Base-by-base conservation (phyloP, 129 eudicot genomes). In the Ambrosia trifida region DNA sequence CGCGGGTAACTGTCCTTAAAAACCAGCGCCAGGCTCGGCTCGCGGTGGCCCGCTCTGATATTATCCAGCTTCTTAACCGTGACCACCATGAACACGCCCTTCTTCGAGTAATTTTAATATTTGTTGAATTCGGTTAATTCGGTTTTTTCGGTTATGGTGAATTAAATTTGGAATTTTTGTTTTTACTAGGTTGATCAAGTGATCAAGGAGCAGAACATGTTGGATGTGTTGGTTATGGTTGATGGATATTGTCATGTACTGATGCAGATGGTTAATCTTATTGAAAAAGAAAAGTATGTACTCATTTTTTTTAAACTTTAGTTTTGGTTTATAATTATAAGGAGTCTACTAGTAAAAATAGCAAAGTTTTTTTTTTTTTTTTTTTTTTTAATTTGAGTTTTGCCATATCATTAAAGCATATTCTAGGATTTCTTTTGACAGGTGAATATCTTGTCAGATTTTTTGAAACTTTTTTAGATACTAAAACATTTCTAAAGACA, bases 161-260 rank as follows among this genome's bases (percentile, higher is more conserved):
- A 47, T 14, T 1, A n/a, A 52, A 5, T 17, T 16, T 52, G 58
- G 44, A 38, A 38, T 40, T 40, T 5, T 16, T 18, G 18, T 47
- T 14, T 28, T 36, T 50, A 30, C 63, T 68, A 80, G 84, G 93
- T 87, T 70, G 96, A 94, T 72, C 96, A 87, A 63, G 89, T 94
- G 77, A 82, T 94, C 32, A 94, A 87, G 84, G 98, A 89, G 76
- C 95, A 87, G 81, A 89, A 83, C 69, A 82, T 89, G 96, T 36
- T 94, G 74, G 98, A 94, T 77, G 92, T 84, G 76, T 89, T 75
- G 76, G 87, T n/a, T 50, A 74, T 89, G 84, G 19, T 94, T 64
- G 95, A 85, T 65, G 84, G 88, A 24, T 94, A 87, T 56, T 85
- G 88, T 68, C 80, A 81, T 72, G 49, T 85, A 8, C 28, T 89